Conservation (phyloP, 1,284 basidiomycete species). For the Pyrrhoderma lamaoense region DNA sequence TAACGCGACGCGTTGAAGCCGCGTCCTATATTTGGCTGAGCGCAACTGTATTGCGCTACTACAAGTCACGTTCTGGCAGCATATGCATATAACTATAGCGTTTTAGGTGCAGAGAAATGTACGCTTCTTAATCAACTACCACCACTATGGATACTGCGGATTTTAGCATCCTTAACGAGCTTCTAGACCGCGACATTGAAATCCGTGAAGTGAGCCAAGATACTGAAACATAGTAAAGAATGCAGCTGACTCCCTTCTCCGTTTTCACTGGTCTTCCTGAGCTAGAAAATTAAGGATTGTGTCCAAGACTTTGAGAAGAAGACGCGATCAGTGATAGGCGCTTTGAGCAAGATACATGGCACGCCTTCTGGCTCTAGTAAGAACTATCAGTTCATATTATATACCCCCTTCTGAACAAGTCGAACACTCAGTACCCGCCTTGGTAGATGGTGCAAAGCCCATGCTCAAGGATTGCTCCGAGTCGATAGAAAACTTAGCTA, state of each 20-base stretch:
- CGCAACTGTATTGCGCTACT: too few relatives aligned
- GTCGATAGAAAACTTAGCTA: constrained; percentile 43
- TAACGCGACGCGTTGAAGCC: constrained; percentile 7
- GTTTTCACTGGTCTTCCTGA: neutral
- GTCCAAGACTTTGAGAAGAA: constrained; percentile 68
- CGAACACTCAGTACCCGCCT: constrained; percentile 49
- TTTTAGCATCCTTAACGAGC: constrained; percentile 43
- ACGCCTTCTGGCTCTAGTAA: constrained; percentile 55
- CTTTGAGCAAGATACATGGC: constrained; percentile 70
- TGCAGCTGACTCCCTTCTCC: constrained; percentile 10
- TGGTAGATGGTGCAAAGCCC: constrained; percentile 51
- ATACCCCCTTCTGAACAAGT: constrained; percentile 12
- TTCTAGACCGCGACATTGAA: constrained; percentile 46
- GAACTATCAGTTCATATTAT: constrained; percentile 21
- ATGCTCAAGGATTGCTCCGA: constrained; percentile 48
- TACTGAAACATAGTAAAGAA: neutral
- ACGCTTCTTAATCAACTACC: neutral
- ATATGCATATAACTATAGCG: too few relatives aligned
- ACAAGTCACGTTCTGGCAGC: too few relatives aligned
- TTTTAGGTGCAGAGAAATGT: too few relatives aligned
- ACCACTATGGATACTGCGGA: constrained; percentile 50
- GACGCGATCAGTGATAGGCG: constrained; percentile 53
- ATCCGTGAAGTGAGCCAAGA: constrained; percentile 40
- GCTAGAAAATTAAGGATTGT: constrained; percentile 72
- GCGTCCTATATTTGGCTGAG: neutral